phyloP scores from a whole-genome alignment of 2,329 filamentous ascomycete genomes.

The Pseudonectria buxi region DNA sequence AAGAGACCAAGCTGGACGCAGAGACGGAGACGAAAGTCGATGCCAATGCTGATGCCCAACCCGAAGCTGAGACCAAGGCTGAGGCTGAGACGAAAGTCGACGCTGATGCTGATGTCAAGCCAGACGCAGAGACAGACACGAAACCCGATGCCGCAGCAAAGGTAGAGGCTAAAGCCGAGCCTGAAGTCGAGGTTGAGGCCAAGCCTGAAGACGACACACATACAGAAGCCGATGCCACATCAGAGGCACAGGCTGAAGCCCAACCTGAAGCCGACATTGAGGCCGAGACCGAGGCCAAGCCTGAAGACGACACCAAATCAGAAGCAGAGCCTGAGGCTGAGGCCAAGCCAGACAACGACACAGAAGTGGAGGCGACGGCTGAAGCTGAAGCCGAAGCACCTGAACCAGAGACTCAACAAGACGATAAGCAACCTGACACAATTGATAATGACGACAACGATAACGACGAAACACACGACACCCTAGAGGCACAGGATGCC shows the following conservation, averaged over 20 bases:
- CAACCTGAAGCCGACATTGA: too few species aligned
- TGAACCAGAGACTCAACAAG: conserved; percentile 1
- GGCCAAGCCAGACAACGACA: conserved; percentile 5
- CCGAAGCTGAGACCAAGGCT: conserved; percentile 9
- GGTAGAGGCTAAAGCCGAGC: conserved; percentile 7
- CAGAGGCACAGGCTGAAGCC: too few species aligned
- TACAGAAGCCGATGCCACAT: too few species aligned
- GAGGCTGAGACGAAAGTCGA: conserved; percentile 9
- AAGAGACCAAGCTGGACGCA: conserved; percentile 3
- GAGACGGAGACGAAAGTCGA: conserved; percentile 7
- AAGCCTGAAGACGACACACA: conserved; percentile 3
- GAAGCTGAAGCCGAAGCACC: conserved; percentile 3
- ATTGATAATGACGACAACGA: not conserved
- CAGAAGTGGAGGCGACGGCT: conserved; percentile 1
- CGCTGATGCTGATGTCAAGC: conserved; percentile 9
- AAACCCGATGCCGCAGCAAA: conserved; percentile 7
- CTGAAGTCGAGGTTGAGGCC: conserved; percentile 3
- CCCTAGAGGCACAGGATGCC: too few species aligned
- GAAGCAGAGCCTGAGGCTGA: conserved; percentile 3
- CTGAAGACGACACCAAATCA: not conserved
- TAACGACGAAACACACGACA: not conserved
- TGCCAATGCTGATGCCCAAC: conserved; percentile 6
- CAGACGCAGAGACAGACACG: conserved; percentile 5
- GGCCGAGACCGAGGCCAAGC: conserved; percentile 2
- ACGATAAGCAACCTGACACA: conserved; percentile 3